Evolutionary conservation across 2,329 filamentous ascomycete species (phyloP), one percentile per base, ranked within the genome.

Genomic region (Pyricularia sp.): DNA sequence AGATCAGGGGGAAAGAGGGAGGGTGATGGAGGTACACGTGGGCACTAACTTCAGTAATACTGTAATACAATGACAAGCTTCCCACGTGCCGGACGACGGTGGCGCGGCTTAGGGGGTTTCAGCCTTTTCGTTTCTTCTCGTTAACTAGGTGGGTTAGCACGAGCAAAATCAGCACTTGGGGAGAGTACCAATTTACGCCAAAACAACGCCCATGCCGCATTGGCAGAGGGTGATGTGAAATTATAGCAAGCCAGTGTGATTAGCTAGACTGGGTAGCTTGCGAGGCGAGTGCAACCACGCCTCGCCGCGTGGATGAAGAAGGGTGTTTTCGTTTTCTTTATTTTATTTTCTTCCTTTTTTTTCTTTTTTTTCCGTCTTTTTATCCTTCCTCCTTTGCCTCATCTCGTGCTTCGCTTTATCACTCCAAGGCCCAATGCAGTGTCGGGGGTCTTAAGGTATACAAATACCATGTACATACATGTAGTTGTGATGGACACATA

Each of bases 271-370:
- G 44, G 10, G 53, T 16, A 13, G 53, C 9, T 57, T 57, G 53
- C 40, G 40, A 49, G 40, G 40, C 40, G 40, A 49, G 40, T 49
- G 40, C 40, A n/a, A 49, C 40, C 40, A 49, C 19, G 40, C 6
- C 4, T 7, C 7, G 19, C 19, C 40, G 40, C 40, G 40, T n/a
- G 16, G 40, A 49, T 49, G n/a, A 49, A 49, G 40, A 49, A 19
- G 40, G 40, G 40, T n/a, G 40, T 19, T 49, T 16, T 44, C 62
- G 1, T 65, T 55, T 65, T 65, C 2, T 65, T 62, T 49, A 5
- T 4, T 49, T 62, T 53, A 16, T n/a, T 61, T 35, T 35, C n/a
- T 31, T 60, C n/a, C n/a, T 65, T 55, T 65, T 65, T 1, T 65
- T 62, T 31, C 9, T 4, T 49, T 62, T 33, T 7, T n/a, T 61